Base-by-base conservation (phyloP, 2,329 filamentous ascomycete genomes). In the Pestalotiopsis sp. region DNA sequence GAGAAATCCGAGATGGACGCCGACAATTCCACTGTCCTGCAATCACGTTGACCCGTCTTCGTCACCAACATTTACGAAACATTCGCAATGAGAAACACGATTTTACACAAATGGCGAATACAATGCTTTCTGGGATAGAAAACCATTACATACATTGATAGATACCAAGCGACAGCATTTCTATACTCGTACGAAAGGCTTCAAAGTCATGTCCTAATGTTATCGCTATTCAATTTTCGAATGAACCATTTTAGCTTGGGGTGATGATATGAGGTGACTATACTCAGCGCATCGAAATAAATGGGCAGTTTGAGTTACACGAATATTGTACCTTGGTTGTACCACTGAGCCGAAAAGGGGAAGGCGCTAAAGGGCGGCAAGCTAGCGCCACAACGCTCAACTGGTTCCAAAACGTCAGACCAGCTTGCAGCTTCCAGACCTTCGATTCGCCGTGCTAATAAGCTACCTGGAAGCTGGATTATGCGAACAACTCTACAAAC, bases 391-490 rank as follows among this genome's bases (percentile, higher is more conserved):
- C 57, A 17, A 59, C 57, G n/a, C 36, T 36, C 57, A 14, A 59
- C 5, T 27, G 14, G 25, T 14, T 20, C 27, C 27, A 39, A 39
- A 62, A 36, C 59, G 31, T 62, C 59, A 62, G 59, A 62, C 27
- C 59, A 62, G 27, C 25, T 62, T 62, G 59, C 59, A 62, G 59
- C 57, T 59, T 59, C 20, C 14, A 59, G 57, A 36, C 57, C 25
- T 27, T 39, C 36, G 9, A 39, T 9, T 39, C 39, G 25, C 59
- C 23, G 27, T 36, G 57, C 57, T 7, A 36, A 9, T 17, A 17
- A 17, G 20, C 45, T 52, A 13, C 1, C 23, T 23, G 6, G 12
- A 27, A 13, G n/a, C 23, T 59, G 23, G 57, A 27, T 11, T n/a
- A 59, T 23, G 27, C 23, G 57, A 52, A 4, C 45, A 23, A 52